These are phyloP conservation scores for Datisca glomerata DNA, from an alignment of 306 rosid species.

Conservation along the genomic window DNA sequence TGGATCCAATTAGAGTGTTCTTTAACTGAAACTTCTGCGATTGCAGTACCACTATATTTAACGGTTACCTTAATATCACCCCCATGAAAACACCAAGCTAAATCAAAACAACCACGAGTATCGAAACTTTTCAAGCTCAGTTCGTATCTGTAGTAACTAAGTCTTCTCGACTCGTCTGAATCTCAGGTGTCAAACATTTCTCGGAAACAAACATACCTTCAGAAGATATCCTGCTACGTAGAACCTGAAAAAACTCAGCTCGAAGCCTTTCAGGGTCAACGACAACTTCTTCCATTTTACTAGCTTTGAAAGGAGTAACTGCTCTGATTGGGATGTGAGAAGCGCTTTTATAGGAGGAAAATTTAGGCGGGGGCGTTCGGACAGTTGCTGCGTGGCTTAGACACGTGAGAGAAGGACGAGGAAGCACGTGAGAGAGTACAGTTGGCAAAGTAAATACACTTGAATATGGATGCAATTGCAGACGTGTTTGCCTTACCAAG, in stretches of 20 bases:
- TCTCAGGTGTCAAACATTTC: background rate
- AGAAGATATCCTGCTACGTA: constrained; percentile 31
- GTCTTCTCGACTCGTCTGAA: background rate
- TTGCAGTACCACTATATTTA: too few species aligned
- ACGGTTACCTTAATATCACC: too few species aligned
- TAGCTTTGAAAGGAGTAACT: background rate
- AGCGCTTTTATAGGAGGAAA: constrained; percentile 5
- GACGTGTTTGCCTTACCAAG: too few species aligned
- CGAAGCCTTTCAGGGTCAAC: constrained; percentile 37
- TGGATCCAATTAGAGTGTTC: too few species aligned
- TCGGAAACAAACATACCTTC: constrained; percentile 28
- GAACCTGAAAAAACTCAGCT: constrained; percentile 33
- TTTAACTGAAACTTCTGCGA: too few species aligned
- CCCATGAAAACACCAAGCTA: too few species aligned
- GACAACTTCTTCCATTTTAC: constrained; percentile 25
- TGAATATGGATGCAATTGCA: background rate
- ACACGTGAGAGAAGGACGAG: constrained; percentile 17
- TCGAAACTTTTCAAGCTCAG: background rate
- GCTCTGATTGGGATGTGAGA: background rate
- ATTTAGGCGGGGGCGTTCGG: constrained; percentile 14
- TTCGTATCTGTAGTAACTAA: background rate
- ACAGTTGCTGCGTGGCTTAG: background rate
- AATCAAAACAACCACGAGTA: too few species aligned
- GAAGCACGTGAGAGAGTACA: constrained; percentile 18
- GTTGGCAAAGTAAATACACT: background rate